These are phyloP conservation scores for Sordariomycetes sp. DNA, from an alignment of 2,329 filamentous ascomycete genomes.

Conservation along the genomic window DNA sequence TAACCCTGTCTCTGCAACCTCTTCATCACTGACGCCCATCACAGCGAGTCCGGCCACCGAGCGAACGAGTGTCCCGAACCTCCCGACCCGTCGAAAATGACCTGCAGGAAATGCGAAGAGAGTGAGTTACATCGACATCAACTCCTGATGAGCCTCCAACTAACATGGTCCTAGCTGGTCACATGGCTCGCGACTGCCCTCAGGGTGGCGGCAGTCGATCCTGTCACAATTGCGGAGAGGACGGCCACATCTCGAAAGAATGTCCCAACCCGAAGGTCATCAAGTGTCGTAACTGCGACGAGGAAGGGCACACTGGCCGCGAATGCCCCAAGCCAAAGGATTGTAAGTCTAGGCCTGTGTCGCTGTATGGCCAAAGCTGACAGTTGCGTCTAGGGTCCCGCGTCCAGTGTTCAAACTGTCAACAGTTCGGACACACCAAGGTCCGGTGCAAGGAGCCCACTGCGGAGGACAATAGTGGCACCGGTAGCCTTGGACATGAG, in stretches of 20 bases:
- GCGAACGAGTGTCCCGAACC: conserved; percentile 45
- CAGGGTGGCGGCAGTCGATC: conserved; percentile 44
- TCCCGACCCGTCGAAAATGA: conserved; percentile 51
- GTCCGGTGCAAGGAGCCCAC: conserved; percentile 24
- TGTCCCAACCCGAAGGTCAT: conserved; percentile 39
- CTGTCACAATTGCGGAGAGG: conserved; percentile 55
- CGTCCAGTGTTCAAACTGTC: conserved; percentile 27
- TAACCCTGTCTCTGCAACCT: conserved; percentile 1
- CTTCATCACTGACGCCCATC: conserved; percentile 5
- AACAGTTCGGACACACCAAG: conserved; percentile 28
- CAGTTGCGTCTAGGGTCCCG: conserved; percentile 22
- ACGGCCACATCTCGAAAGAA: conserved; percentile 47
- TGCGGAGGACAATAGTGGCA: too few relatives aligned
- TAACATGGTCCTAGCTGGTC: conserved; percentile 36
- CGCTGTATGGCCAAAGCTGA: conserved; percentile 10
- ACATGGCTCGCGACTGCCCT: conserved; percentile 56
- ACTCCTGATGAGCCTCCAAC: not conserved
- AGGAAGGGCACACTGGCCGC: conserved; percentile 50
- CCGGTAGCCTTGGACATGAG: too few relatives aligned
- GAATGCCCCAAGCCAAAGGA: conserved; percentile 51
- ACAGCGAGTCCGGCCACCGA: conserved; percentile 40
- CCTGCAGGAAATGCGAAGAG: conserved; percentile 57
- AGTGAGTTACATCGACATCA: conserved; percentile 34
- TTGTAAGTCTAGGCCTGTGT: conserved; percentile 16
- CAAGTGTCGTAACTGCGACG: conserved; percentile 54